Percentiles rank a stretch among this genome's conserved stretches.
Conservation (phyloP, 352 stramenopile species). For the Pythium aristosporum region DNA sequence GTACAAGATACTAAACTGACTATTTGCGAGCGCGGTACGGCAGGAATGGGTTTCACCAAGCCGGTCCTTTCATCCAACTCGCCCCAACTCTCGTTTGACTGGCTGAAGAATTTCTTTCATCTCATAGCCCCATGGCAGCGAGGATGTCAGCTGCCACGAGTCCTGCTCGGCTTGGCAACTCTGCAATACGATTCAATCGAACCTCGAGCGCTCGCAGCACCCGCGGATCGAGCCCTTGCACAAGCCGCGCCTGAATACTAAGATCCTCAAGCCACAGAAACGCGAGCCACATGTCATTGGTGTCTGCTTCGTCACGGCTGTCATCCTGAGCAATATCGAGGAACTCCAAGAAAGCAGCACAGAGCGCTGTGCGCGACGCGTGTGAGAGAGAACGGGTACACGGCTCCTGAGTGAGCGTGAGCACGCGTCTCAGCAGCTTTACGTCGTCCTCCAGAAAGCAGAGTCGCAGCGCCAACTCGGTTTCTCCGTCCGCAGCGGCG, state of each 20-base stretch:
- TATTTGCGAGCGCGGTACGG: too few relatives aligned
- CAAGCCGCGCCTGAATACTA: slow-evolving; percentile 1
- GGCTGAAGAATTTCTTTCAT: too few relatives aligned
- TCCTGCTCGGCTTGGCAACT: slow-evolving; percentile 29
- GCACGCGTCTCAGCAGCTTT: slow-evolving; percentile 37
- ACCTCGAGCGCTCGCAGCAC: slow-evolving; percentile 35
- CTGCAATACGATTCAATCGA: slow-evolving; percentile 32
- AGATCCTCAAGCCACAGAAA: slow-evolving; percentile 51
- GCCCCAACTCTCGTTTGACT: too few relatives aligned
- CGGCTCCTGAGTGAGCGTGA: slow-evolving; percentile 31
- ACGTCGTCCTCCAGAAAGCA: slow-evolving; percentile 57
- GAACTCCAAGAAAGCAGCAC: slow-evolving; percentile 51
- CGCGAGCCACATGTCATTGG: slow-evolving; percentile 40
- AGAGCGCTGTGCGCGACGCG: slow-evolving; percentile 43
- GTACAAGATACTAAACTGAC: too few relatives aligned
- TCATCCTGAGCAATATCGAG: slow-evolving; percentile 24
- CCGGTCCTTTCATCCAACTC: too few relatives aligned
- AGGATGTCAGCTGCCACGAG: slow-evolving; percentile 43
- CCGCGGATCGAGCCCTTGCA: slow-evolving; percentile 39
- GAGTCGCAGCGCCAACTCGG: slow-evolving; percentile 52
- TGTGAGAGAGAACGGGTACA: slow-evolving; percentile 38
- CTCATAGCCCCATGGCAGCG: slow-evolving; percentile 32
- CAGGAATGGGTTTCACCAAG: too few relatives aligned
- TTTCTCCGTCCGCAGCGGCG: slow-evolving; percentile 39
- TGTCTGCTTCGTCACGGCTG: not conserved